Conservation (phyloP, 495 filamentous ascomycete species). For the Aspergillus carlsbadensis region DNA sequence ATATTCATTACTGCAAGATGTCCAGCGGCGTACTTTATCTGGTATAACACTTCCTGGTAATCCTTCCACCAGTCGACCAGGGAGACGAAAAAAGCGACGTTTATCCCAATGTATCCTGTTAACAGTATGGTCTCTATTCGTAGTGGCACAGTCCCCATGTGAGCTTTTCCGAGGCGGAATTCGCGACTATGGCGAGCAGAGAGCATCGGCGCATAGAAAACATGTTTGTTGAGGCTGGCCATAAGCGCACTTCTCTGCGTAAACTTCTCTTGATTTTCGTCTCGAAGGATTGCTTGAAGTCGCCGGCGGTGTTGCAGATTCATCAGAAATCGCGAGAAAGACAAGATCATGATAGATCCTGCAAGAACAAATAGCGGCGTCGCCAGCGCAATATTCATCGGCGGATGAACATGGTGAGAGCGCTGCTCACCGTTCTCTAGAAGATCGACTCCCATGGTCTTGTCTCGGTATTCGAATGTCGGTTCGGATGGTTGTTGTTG, state of each 20-base stretch:
- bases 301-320: constrained; percentile 30
- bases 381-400: constrained; percentile 39
- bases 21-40: constrained; percentile 41
- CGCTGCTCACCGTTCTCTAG: constrained; percentile 18
- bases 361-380: constrained; percentile 36
- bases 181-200: constrained; percentile 41
- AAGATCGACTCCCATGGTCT: constrained; percentile 25
- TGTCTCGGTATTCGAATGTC: not conserved
- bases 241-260: constrained; percentile 15
- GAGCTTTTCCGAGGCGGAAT: constrained; percentile 31
- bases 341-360: constrained; percentile 26
- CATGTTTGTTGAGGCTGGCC: constrained; percentile 38
- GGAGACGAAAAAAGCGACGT: constrained; percentile 37
- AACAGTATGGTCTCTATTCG: constrained; percentile 36
- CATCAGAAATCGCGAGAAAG: constrained; percentile 25
- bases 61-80: constrained; percentile 41
- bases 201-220: constrained; percentile 43
- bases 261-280: constrained; percentile 27
- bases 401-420: constrained; percentile 27
- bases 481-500: not conserved
- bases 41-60: constrained; percentile 34
- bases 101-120: constrained; percentile 32
- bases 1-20: constrained; percentile 44
- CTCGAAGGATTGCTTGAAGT: constrained; percentile 18
- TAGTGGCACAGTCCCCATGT: constrained; percentile 44